phyloP scores from a whole-genome alignment of 2,329 filamentous ascomycete genomes.

The Diaporthe sp. region DNA sequence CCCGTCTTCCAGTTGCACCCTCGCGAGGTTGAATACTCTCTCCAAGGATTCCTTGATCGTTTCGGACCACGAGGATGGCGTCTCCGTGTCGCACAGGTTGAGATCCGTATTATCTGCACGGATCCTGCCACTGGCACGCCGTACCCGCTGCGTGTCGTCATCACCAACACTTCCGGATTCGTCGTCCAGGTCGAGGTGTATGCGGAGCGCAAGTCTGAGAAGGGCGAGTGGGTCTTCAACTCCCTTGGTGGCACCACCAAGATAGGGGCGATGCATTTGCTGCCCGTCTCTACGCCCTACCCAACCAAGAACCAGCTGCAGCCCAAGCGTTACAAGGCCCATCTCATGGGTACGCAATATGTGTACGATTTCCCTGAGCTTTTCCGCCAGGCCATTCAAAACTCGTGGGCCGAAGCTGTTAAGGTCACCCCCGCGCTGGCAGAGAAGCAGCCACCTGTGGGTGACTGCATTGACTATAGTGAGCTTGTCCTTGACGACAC shows the following conservation, averaged over 20 bases:
- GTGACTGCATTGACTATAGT: conserved; percentile 93
- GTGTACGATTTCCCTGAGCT: conserved; percentile 99
- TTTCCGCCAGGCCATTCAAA: conserved; percentile 97
- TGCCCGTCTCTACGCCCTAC: conserved; percentile 92
- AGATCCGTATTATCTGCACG: conserved; percentile 98
- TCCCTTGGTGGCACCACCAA: conserved; percentile 96
- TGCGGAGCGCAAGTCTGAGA: conserved; percentile 97
- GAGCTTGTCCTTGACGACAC: conserved; percentile 96
- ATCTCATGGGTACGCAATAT: conserved; percentile 99
- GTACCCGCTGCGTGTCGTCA: conserved; percentile 94
- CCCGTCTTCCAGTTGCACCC: conserved; percentile 95
- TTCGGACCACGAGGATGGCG: conserved; percentile 97
- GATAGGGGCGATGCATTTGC: conserved; percentile 94
- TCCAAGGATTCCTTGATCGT: conserved; percentile 95
- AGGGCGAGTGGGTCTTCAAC: conserved; percentile 98
- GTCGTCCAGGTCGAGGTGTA: conserved; percentile 98
- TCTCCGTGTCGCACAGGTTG: conserved; percentile 94
- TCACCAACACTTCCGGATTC: conserved; percentile 98
- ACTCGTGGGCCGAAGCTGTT: conserved; percentile 86
- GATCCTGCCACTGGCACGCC: conserved; percentile 86
- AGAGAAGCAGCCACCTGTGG: conserved; percentile 85
- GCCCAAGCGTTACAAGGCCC: conserved; percentile 99
- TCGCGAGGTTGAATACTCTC: conserved; percentile 89
- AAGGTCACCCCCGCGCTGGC: conserved; percentile 80
- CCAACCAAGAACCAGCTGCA: conserved; percentile 98